Evolutionary conservation across 352 stramenopile genomes (phyloP), one percentile per base, ranked within the genome.

Genomic region (Pythium pyrilobum): DNA sequence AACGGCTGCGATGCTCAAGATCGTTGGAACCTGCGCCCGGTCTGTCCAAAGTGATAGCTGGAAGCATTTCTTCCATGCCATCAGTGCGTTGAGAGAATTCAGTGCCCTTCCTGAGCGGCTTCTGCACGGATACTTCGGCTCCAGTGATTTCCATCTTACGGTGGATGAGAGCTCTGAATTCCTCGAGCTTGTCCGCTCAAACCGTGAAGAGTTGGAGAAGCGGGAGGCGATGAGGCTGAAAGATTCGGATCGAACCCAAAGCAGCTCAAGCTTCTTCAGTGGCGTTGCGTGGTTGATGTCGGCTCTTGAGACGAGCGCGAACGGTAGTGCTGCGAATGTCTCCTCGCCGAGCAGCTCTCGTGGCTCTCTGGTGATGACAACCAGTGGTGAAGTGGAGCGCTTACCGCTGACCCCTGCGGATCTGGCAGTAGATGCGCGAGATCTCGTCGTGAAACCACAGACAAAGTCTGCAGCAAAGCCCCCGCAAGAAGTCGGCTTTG

Each of bases 201-300:
- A 80, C 60, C 84, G 85, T 48, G 67, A 82, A 44, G 67, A 75
- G 29, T 44, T 86, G 2, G 71, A 76, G 21, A 60, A 56, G 10
- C 73, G 66, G n/a, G 69, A 87, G 40, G 69, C 65, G 15, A 54
- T 81, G 24, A 72, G 52, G 28, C 50, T 62, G 6, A 67, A 75
- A 55, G 69, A 71, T 23, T 36, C 56, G 12, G 56, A 69, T 12
- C 44, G 46, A n/a, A 57, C 39, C 1, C 52, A 55, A 10, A 56
- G 46, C 2, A 58, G 54, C 18, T 62, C 69, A 16, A 64, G 69
- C 4, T 92, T 92, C 53, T 89, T 89, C 45, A 88, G 78, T 27
- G 78, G 81, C 25, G 63, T 92, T 11, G 67, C 81, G 13, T 92
- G 81, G 81, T 37, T 92, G 15, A 60, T 89, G 45, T 83, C 78